Evolutionary conservation across 2,329 filamentous ascomycete species (phyloP), one percentile per base, ranked within the genome.

Genomic region (Arthrobotrys sphaeroides): DNA sequence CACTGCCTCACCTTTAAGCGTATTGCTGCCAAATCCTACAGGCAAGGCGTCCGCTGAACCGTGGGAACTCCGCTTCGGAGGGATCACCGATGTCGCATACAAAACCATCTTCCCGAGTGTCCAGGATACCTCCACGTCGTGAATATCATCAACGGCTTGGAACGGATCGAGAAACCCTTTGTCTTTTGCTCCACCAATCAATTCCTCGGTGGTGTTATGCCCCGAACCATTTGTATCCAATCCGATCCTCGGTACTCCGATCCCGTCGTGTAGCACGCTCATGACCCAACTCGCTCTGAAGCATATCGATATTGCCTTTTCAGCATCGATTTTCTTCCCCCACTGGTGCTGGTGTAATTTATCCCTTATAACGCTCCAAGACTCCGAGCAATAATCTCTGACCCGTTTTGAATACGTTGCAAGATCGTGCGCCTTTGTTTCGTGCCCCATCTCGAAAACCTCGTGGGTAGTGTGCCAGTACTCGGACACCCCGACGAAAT

Each of bases 391-490:
- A 80, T 96, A 98, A 5, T 92, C 88, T 75, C 90, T 87, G 3
- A 98, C 95, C 36, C 90, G 89, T 77, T 90, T 86, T 81, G 98
- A 94, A 80, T 98, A 99, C 0, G 91, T 93, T 76, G 90, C 88
- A 78, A 97, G 92, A 80, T 98, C 93, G 82, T 98, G 99, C 0
- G 91, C 89, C 78, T 92, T 90, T 78, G 89, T 87, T 78, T 91
- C 90, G 77, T 92, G 89, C 2, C 89, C 89, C 85, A 88, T 88
- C 73, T 90, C 88, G 79, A 99, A 98, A 1, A 98, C 90, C 65
- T 95, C 93, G 80, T 99, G 95, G 0, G 95, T 99, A 0, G 94
- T 96, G 82, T 99, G 95, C 94, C 95, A 99, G 83, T 96, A 99
- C 81, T 99, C 95, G 0, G 94, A 98, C 2, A 99, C 94, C 9